Base-by-base conservation (phyloP, 345 rosid species). In the Aquilaria yunnanensis region DNA sequence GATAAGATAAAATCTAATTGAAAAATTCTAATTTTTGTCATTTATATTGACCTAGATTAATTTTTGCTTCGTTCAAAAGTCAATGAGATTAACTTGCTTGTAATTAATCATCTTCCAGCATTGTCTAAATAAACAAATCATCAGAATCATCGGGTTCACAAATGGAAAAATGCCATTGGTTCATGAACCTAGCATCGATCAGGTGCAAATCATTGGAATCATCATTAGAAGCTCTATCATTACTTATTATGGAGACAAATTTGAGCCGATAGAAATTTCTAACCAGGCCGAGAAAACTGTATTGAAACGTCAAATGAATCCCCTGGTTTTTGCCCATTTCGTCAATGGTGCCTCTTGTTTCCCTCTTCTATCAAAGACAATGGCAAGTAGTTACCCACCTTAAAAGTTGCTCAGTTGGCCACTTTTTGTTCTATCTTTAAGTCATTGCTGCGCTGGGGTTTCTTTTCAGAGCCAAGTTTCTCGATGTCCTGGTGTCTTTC, bases 131-230 rank as follows among this genome's bases (percentile, higher is more conserved):
- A 23, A 23, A 23, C 70, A 90, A 73, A 53, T 90, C 91, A 34
- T 87, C 85, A 10, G 79, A 70, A 65, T 83, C 92, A 2, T 80
- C 90, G 23, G 23, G 23, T 23, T 23, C 23, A 34, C 85, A 89
- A 4, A 63, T 64, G 59, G 85, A 84, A 46, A 83, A 82, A 65
- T 87, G 59, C 95, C 92, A 90, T 12, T 71, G 69, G 66, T 74
- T 47, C 14, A 82, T 67, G 57, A 90, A 90, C 2, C 45, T 63
- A 30, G 62, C 70, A 30, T 82, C 85, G n/a, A 79, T 77, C 37
- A 87, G 73, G 72, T 79, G 78, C 70, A 90, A 73, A 53, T 90
- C 91, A 34, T 87, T 84, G 12, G 79, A 70, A 65, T 83, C 92
- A 2, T 80, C 90, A 23, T 23, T 23, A 23, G 23, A 23, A 34